Percentiles rank a stretch among this genome's conserved stretches.
These are phyloP conservation scores for Saposhnikovia divaricata DNA, from an alignment of 129 eudicot genomes.

Conservation along the genomic window DNA sequence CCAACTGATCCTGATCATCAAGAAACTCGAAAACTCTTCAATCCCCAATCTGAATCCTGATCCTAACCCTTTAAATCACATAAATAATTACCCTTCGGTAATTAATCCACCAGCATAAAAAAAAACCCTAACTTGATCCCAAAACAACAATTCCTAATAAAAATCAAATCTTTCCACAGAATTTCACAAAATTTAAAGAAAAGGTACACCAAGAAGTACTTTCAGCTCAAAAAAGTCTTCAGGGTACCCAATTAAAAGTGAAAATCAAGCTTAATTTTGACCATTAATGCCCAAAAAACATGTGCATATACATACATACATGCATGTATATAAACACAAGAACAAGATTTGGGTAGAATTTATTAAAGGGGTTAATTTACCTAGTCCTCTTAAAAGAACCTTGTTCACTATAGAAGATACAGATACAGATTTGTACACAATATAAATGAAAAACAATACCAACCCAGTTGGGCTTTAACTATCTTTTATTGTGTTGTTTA, in stretches of 20 bases:
- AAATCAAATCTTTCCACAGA: background rate
- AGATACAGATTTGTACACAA: background rate
- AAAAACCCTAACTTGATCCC: constrained; percentile 8
- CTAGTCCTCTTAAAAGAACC: constrained; percentile 23
- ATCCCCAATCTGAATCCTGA: constrained; percentile 21
- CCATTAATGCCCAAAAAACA: background rate
- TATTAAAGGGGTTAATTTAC: constrained; percentile 19
- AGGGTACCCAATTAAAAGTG: constrained; percentile 9
- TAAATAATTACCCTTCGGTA: constrained; percentile 15
- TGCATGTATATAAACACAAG: constrained; percentile 11
- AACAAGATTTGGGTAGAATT: constrained; percentile 6
- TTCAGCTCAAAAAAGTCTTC: constrained; percentile 8
- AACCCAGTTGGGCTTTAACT: background rate
- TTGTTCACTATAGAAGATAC: background rate
- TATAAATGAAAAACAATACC: background rate
- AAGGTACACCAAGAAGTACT: constrained; percentile 13
- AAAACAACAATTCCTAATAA: background rate
- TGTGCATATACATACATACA: background rate
- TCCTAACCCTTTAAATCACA: constrained; percentile 37
- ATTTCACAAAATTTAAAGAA: constrained; percentile 18
- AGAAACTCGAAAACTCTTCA: background rate
- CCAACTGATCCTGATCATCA: constrained; percentile 12
- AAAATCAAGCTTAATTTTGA: constrained; percentile 4
- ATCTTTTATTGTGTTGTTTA: background rate
- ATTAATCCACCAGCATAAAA: background rate